Evolutionary conservation across 2,329 filamentous ascomycete genomes (phyloP).

Genomic region (Epichloe baconii): DNA sequence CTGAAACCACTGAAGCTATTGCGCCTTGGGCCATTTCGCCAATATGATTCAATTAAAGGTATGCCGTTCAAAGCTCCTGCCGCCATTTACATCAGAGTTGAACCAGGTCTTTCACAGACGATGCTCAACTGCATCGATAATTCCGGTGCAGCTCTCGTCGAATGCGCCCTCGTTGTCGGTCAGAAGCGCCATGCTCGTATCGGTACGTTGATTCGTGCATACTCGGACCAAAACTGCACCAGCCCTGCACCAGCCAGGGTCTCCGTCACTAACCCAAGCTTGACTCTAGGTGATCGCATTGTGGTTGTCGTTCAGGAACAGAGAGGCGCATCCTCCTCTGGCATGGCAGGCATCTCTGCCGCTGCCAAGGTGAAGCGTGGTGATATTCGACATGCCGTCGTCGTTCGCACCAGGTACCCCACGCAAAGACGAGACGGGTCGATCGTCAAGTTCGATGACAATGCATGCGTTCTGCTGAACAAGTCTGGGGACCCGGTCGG

Average conservation of each 20-base stretch:
- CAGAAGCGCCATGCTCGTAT: slow-evolving; percentile 83
- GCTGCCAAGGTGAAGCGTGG: slow-evolving; percentile 91
- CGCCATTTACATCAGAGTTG: neutral
- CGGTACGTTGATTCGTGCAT: slow-evolving; percentile 40
- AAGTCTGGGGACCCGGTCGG: slow-evolving; percentile 94
- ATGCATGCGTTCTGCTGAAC: slow-evolving; percentile 93
- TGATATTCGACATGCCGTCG: slow-evolving; percentile 89
- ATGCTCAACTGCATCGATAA: slow-evolving; percentile 99
- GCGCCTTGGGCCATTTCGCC: slow-evolving; percentile 12
- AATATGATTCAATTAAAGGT: slow-evolving; percentile 91
- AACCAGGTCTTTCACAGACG: slow-evolving; percentile 42
- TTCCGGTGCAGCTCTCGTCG: slow-evolving; percentile 91
- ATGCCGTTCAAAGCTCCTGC: neutral
- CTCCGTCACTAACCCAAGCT: neutral
- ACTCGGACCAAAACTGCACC: neutral
- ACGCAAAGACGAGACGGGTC: slow-evolving; percentile 78
- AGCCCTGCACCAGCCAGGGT: slow-evolving; percentile 2
- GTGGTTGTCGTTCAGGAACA: slow-evolving; percentile 97
- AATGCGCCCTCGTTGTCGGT: slow-evolving; percentile 85
- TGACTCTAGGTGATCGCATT: slow-evolving; percentile 72
- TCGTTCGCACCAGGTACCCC: slow-evolving; percentile 84
- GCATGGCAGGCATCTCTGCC: slow-evolving; percentile 56
- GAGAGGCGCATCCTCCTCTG: slow-evolving; percentile 61
- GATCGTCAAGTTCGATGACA: slow-evolving; percentile 89
- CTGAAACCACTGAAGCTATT: slow-evolving; percentile 5